phyloP scores from a whole-genome alignment of 352 stramenopile genomes.

The Globisporangium radiosum region DNA sequence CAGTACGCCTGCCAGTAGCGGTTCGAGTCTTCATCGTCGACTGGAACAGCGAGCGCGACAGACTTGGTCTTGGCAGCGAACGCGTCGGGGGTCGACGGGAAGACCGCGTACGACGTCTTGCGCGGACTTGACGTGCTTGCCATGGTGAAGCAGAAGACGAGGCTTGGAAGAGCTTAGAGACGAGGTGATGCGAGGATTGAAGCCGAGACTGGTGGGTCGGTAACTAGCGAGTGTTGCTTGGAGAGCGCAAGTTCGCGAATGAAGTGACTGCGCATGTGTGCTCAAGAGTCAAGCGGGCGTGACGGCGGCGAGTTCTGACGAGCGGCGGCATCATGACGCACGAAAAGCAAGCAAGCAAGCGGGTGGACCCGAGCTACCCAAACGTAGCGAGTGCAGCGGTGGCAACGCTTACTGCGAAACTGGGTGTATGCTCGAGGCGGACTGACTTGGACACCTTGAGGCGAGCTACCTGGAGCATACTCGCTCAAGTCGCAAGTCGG shows the following conservation, averaged over 20 bases:
- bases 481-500: background rate
- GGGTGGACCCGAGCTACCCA: background rate
- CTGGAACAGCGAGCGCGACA: background rate
- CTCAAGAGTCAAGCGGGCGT: background rate
- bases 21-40: conserved; percentile 10
- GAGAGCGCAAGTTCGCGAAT: background rate
- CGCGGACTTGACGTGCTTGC: background rate
- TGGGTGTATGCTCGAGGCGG: background rate
- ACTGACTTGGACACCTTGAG: background rate
- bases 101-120: conserved; percentile 13
- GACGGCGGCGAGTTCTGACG: too few relatives aligned
- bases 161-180: background rate
- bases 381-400: background rate
- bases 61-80: background rate
- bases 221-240: too few relatives aligned
- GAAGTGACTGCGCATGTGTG: background rate
- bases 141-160: background rate
- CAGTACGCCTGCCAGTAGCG: conserved; percentile 38
- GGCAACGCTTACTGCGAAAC: background rate
- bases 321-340: too few relatives aligned
- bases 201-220: too few relatives aligned
- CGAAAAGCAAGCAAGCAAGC: too few relatives aligned
- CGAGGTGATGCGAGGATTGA: background rate
- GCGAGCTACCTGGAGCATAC: background rate
- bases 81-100: conserved; percentile 11